Evolutionary conservation across 2,329 filamentous ascomycete genomes (phyloP), one percentile per base, ranked within the genome.

Genomic region (Colletotrichum sansevieriae): DNA sequence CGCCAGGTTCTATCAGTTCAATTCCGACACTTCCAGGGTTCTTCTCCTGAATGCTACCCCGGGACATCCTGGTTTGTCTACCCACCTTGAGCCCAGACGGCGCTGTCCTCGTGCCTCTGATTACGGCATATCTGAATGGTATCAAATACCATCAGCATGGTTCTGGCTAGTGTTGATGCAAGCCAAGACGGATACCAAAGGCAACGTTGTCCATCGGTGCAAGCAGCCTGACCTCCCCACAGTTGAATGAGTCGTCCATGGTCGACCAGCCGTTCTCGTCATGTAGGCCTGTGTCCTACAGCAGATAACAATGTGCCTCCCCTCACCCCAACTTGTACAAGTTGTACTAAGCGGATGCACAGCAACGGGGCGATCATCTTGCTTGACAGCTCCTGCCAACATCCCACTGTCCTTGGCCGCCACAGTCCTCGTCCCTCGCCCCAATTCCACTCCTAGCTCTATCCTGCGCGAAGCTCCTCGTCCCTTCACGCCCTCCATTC

Each of bases 161-260:
- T 66, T 69, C 15, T 61, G 39, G 43, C 43, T 69, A 66, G 66
- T 66, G 49, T 56, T 66, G 56, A 66, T 55, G 49, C 49, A 51
- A 61, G 55, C 55, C 55, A 69, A 69, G 49, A 15, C 63, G 46
- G 41, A 18, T 61, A 51, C 37, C 65, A 64, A 64, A 63, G 65
- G 52, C 60, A 64, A 55, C 37, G 20, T 39, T 57, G 47, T 35
- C 49, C 66, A 37, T 65, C 55, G 62, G 66, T 65, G 62, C 49
- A 61, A 66, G 41, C 66, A 33, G 55, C 62, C 43, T 56, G 29
- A 37, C 20, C 10, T 55, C 13, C 22, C 15, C 61, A 33, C 60
- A 11, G 11, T 13, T 35, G 47, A 47, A 35, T 44, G 47, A 35
- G 18, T 59, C 54, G 39, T 56, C 3, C 33, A 43, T 15, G 15